Evolutionary conservation across 2,329 filamentous ascomycete species (phyloP), one percentile per base, ranked within the genome.

Genomic region (Penicillium griseofulvum): DNA sequence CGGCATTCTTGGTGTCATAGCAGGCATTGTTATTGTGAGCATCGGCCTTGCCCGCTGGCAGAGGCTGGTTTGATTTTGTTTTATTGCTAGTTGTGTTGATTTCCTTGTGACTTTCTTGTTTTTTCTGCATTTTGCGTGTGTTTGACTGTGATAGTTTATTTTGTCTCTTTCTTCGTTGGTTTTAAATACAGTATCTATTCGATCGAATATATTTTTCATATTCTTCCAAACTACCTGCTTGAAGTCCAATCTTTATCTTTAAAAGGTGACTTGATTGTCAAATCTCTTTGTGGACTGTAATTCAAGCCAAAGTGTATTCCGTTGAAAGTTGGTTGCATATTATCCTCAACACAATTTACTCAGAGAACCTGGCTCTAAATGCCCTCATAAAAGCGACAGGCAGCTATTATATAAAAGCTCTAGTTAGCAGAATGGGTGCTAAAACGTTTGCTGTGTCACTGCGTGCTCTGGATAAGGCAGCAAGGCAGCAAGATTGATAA

Each of bases 1-100:
- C 65, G 77, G 78, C 10, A 80, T 80, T 56, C 42, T 80, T 14
- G 78, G 78, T 4, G 68, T 76, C 44, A 79, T 80, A 66, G 69
- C 61, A 11, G 63, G 68, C 22, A 73, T 80, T 57, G 71, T 80
- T 41, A 54, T 75, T 16, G 46, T 71, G 34, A 74, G 72, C 52
- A 66, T 76, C 36, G 57, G 66, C 29, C 52, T 74, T 36, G 77
- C 77, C 22, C 73, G 74, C 42, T 74, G 70, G 57, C 74, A 71
- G 59, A 75, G 70, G 58, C 68, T 77, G 51, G 68, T 78, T 34
- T 78, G 64, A 67, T 43, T 37, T 42, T 33, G 22, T 46, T 50
- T 17, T 41, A 10, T 37, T 33, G 28, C 33, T 19, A 3, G 14
- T 38, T 24, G 31, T 49, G 9, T 29, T 39, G 36, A 31, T 8